Percentiles rank a stretch among this genome's conserved stretches.
These are phyloP conservation scores for Aquilaria agallochum DNA, from an alignment of 441 rosid genomes.

Conservation along the genomic window DNA sequence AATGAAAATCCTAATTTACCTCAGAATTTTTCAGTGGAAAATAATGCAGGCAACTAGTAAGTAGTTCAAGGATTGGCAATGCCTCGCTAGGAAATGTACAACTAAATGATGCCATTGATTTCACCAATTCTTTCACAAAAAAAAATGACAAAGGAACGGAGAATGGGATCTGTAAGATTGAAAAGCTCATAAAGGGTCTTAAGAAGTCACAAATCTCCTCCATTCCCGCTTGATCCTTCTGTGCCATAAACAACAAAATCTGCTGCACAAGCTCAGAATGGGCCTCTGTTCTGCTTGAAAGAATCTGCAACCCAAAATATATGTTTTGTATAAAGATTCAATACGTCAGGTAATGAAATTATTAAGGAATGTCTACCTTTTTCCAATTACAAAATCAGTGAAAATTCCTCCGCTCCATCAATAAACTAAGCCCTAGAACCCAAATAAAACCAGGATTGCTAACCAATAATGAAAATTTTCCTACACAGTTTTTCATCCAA, in stretches of 20 bases:
- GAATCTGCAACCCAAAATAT: conserved; percentile 48
- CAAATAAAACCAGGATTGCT: not conserved
- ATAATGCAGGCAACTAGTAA: conserved; percentile 51
- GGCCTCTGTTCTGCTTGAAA: conserved; percentile 55
- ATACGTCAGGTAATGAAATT: not conserved
- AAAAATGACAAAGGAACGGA: conserved; percentile 34
- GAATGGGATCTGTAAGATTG: conserved; percentile 48
- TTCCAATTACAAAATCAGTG: not conserved
- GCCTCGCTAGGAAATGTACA: conserved; percentile 64
- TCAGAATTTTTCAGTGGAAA: conserved; percentile 42
- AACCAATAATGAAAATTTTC: not conserved
- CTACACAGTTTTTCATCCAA: not conserved
- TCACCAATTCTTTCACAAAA: conserved; percentile 57
- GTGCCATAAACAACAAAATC: conserved; percentile 59
- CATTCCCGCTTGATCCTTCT: conserved; percentile 47
- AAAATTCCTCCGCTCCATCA: not conserved
- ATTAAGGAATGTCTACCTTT: not conserved
- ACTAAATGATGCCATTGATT: conserved; percentile 78
- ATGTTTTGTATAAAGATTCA: not conserved
- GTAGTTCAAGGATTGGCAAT: conserved; percentile 53
- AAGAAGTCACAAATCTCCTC: conserved; percentile 68
- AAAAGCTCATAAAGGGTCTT: conserved; percentile 62
- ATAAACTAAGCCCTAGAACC: not conserved
- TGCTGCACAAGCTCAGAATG: conserved; percentile 67
- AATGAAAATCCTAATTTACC: conserved; percentile 36